Conservation (phyloP, 306 rosid species). For the Rubus idaeus region DNA sequence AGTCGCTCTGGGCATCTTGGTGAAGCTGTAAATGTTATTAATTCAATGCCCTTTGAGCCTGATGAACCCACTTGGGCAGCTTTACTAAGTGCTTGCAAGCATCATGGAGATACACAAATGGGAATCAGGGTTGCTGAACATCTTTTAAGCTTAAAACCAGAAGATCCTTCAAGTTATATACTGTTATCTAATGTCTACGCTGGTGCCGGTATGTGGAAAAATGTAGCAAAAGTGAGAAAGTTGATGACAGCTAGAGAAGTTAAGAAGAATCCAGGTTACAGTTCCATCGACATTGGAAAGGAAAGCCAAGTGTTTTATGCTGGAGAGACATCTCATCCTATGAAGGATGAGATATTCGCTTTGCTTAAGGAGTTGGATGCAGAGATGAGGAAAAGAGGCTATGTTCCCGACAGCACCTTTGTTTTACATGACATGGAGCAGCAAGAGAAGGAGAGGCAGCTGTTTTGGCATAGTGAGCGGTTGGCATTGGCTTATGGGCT, state of each 20-base stretch:
- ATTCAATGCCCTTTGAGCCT: conserved; percentile 61
- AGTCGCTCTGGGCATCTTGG: conserved; percentile 87
- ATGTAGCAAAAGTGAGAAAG: conserved; percentile 68
- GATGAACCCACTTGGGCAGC: conserved; percentile 97
- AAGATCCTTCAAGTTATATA: conserved; percentile 71
- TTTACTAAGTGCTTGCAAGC: conserved; percentile 75
- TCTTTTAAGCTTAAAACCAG: conserved; percentile 48
- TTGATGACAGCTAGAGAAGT: conserved; percentile 64
- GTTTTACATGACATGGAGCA: conserved; percentile 85
- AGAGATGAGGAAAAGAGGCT: conserved; percentile 79
- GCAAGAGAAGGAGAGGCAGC: conserved; percentile 81
- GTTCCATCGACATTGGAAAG: conserved; percentile 65
- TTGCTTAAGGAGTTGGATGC: conserved; percentile 58
- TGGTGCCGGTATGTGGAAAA: conserved; percentile 64
- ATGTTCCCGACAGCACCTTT: conserved; percentile 74
- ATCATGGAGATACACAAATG: conserved; percentile 56
- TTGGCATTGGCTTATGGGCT: conserved; percentile 80
- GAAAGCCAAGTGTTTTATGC: conserved; percentile 77
- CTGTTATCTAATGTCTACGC: conserved; percentile 74
- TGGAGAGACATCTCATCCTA: conserved; percentile 72
- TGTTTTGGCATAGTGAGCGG: conserved; percentile 90
- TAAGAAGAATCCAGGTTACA: conserved; percentile 80
- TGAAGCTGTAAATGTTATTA: conserved; percentile 66
- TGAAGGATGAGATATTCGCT: conserved; percentile 65
- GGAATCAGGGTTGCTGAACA: conserved; percentile 66